Evolutionary conservation across 2,329 filamentous ascomycete species (phyloP).

Genomic region (Colletotrichum chlorophyti): DNA sequence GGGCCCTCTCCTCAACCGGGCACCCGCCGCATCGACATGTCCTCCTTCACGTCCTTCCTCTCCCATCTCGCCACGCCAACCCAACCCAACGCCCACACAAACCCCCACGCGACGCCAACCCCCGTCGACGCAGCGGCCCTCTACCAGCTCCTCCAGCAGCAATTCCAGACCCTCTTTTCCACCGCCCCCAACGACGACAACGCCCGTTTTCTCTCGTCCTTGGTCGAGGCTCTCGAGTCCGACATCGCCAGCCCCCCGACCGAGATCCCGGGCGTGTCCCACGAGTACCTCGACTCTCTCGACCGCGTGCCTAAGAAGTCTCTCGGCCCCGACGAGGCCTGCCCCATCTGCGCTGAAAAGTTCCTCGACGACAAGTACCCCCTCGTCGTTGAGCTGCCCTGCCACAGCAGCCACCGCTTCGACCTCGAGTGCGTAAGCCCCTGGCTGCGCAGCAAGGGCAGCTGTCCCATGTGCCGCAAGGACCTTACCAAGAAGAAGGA

Average conservation of each 20-base stretch:
- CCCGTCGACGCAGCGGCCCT: constrained; percentile 64
- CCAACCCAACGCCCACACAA: constrained; percentile 47
- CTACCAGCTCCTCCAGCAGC: constrained; percentile 66
- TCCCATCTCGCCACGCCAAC: constrained; percentile 54
- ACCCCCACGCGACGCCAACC: constrained; percentile 65
- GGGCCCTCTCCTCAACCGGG: constrained; percentile 45
- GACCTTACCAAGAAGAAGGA: constrained; percentile 64
- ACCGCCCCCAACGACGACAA: constrained; percentile 57
- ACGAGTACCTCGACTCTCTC: constrained; percentile 65
- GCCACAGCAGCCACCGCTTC: constrained; percentile 63
- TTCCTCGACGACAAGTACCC: constrained; percentile 69
- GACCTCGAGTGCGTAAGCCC: constrained; percentile 73
- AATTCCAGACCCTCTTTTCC: constrained; percentile 57
- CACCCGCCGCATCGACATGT: constrained; percentile 68
- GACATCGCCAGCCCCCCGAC: constrained; percentile 61
- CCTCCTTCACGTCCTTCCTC: constrained; percentile 65
- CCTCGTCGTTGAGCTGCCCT: constrained; percentile 70
- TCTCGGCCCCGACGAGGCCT: constrained; percentile 58
- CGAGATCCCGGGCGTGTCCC: constrained; percentile 60
- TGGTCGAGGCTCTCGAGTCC: constrained; percentile 54
- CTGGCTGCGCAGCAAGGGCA: constrained; percentile 70
- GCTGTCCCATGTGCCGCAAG: constrained; percentile 68
- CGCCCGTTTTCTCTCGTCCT: constrained; percentile 54
- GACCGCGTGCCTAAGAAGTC: constrained; percentile 62
- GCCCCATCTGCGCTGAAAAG: constrained; percentile 68